These are phyloP conservation scores for Phytophthora pinifolia DNA, from an alignment of 352 stramenopile species.

Conservation along the genomic window DNA sequence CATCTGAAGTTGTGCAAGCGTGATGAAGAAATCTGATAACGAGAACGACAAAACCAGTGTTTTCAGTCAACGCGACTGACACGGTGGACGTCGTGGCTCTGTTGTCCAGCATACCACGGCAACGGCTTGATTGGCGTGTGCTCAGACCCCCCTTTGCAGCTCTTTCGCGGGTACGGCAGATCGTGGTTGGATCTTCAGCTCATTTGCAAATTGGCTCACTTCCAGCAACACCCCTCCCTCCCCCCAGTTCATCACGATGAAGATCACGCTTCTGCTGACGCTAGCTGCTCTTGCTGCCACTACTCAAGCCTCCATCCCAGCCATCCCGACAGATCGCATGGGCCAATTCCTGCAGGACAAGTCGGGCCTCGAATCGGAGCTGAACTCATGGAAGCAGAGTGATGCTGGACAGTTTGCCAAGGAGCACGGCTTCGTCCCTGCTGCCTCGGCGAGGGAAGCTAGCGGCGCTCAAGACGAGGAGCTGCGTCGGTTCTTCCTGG, in stretches of 20 bases:
- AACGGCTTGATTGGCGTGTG: background rate
- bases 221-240: conserved; percentile 14
- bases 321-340: conserved; percentile 33
- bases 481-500: conserved; percentile 58
- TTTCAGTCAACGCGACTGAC: conserved; percentile 4
- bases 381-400: conserved; percentile 54
- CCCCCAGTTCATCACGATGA: conserved; percentile 26
- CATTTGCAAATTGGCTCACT: conserved; percentile 45
- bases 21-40: conserved; percentile 27
- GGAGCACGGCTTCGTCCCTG: conserved; percentile 43
- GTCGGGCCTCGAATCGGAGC: conserved; percentile 35
- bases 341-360: conserved; percentile 53
- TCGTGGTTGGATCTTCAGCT: conserved; percentile 1
- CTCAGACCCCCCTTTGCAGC: background rate
- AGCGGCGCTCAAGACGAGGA: conserved; percentile 35
- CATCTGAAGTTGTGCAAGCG: background rate
- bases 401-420: conserved; percentile 49
- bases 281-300: conserved; percentile 19
- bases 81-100: background rate
- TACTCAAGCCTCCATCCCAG: conserved; percentile 18
- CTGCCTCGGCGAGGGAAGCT: background rate
- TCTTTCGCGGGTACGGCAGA: too few relatives aligned
- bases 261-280: conserved; percentile 32
- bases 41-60: conserved; percentile 16
- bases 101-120: conserved; percentile 8